These are phyloP conservation scores for Wickerhamomyces tratensis DNA, from an alignment of 805 yeast species.

Conservation along the genomic window DNA sequence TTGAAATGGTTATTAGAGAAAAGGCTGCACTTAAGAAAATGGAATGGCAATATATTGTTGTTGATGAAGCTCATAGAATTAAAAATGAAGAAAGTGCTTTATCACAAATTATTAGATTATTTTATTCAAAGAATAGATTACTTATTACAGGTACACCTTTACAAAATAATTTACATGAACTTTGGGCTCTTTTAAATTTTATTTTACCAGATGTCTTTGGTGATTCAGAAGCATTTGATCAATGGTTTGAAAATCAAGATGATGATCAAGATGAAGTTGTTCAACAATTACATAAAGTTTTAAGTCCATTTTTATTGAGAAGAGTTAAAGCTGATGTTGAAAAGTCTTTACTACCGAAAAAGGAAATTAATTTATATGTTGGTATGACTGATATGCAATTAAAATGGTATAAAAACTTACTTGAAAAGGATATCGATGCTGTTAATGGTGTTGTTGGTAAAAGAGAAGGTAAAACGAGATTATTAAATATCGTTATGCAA, in stretches of 20 bases:
- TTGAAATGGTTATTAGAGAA: conserved; percentile 89
- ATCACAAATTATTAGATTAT: conserved; percentile 85
- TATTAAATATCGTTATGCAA: conserved; percentile 94
- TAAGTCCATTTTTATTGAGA: conserved; percentile 80
- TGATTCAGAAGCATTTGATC: conserved; percentile 81
- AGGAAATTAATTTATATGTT: conserved; percentile 80
- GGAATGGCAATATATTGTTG: conserved; percentile 88
- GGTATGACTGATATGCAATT: conserved; percentile 96
- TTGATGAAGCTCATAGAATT: conserved; percentile 96
- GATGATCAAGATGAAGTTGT: conserved; percentile 74
- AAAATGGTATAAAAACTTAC: conserved; percentile 78
- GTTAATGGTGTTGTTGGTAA: conserved; percentile 95
- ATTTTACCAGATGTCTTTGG: conserved; percentile 91
- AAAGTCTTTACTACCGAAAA: conserved; percentile 80
- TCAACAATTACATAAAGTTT: conserved; percentile 77
- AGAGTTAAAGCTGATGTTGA: conserved; percentile 93
- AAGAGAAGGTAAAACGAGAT: conserved; percentile 84
- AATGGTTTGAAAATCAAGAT: conserved; percentile 68
- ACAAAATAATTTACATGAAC: conserved; percentile 89
- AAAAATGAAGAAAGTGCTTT: conserved; percentile 89
- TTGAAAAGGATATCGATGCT: conserved; percentile 92
- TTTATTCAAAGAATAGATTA: conserved; percentile 76
- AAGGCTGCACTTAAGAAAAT: conserved; percentile 71
- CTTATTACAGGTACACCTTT: conserved; percentile 94
- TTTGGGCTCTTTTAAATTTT: conserved; percentile 92